Percentiles rank a stretch among this genome's conserved stretches.
phyloP scores from a whole-genome alignment of 371 early-diverging fungal genomes.

The Rhizopus sp. region DNA sequence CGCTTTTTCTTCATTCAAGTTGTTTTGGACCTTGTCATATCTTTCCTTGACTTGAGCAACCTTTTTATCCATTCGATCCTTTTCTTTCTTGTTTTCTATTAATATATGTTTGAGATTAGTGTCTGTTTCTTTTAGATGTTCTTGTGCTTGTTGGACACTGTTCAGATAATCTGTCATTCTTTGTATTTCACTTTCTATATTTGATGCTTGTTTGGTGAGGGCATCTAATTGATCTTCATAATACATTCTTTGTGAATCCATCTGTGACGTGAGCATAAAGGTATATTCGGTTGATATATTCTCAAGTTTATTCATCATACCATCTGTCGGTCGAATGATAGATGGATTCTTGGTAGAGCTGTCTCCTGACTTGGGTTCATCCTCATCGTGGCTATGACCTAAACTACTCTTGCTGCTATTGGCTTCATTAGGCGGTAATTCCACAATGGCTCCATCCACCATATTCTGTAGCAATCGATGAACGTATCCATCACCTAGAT shows the following conservation, averaged over 20 bases:
- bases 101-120: conserved; percentile 2
- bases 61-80: conserved; percentile 9
- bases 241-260: conserved; percentile 84
- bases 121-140: conserved; percentile 6
- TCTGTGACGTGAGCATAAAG: conserved; percentile 73
- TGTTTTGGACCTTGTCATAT: conserved; percentile 17
- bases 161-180: conserved; percentile 14
- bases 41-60: conserved; percentile 16
- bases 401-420: neutral
- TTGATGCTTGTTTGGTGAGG: conserved; percentile 45
- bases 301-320: conserved; percentile 64
- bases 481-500: conserved; percentile 93
- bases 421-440: conserved; percentile 61
- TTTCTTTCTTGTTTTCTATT: conserved; percentile 15
- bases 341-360: neutral
- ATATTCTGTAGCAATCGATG: conserved; percentile 92
- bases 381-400: neutral
- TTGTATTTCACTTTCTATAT: conserved; percentile 26
- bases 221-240: conserved; percentile 76
- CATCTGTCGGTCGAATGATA: neutral
- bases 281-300: conserved; percentile 76
- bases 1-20: conserved; percentile 36
- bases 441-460: conserved; percentile 89
- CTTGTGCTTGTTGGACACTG: conserved; percentile 13
- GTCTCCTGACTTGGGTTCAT: neutral